These are phyloP conservation scores for Cladophialophora psammophila DNA, from an alignment of 2,329 filamentous ascomycete genomes.

Conservation along the genomic window DNA sequence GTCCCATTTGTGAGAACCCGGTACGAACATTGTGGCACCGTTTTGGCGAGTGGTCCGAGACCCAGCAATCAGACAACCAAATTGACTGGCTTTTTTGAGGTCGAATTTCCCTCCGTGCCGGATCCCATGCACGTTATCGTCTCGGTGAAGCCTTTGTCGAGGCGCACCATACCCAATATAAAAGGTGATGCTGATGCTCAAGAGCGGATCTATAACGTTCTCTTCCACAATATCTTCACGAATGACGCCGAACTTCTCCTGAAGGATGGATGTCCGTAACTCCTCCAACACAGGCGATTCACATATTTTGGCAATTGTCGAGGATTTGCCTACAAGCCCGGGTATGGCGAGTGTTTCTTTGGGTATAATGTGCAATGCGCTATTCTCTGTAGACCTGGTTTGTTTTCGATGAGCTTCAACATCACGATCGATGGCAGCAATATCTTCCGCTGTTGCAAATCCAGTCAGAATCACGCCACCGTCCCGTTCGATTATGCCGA, in stretches of 20 bases:
- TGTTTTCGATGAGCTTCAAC: slow-evolving; percentile 25
- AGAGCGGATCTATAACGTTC: slow-evolving; percentile 39
- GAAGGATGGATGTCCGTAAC: slow-evolving; percentile 41
- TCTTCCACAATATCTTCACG: slow-evolving; percentile 40
- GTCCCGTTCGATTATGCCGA: slow-evolving; percentile 45
- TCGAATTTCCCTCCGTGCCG: slow-evolving; percentile 42
- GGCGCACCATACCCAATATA: slow-evolving; percentile 44
- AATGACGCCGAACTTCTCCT: slow-evolving; percentile 39
- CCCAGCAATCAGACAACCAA: slow-evolving; percentile 41
- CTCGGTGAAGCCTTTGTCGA: slow-evolving; percentile 48
- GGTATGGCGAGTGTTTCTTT: slow-evolving; percentile 38
- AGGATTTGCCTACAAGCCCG: slow-evolving; percentile 44
- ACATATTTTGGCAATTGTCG: slow-evolving; percentile 34
- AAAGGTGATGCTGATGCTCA: slow-evolving; percentile 44
- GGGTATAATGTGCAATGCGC: slow-evolving; percentile 31
- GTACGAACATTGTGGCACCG: slow-evolving; percentile 60
- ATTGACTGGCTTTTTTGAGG: slow-evolving; percentile 36
- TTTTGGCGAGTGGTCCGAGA: slow-evolving; percentile 51
- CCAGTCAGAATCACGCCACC: slow-evolving; percentile 46
- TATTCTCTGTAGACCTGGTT: slow-evolving; percentile 22
- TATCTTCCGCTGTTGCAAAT: slow-evolving; percentile 40
- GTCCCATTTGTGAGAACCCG: slow-evolving; percentile 53
- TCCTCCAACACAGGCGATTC: slow-evolving; percentile 40
- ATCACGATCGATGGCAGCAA: slow-evolving; percentile 40
- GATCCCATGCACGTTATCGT: slow-evolving; percentile 46